Percentiles rank a stretch among this genome's conserved stretches.
phyloP scores from a whole-genome alignment of 352 stramenopile species.

The Globisporangium echinulatum region DNA sequence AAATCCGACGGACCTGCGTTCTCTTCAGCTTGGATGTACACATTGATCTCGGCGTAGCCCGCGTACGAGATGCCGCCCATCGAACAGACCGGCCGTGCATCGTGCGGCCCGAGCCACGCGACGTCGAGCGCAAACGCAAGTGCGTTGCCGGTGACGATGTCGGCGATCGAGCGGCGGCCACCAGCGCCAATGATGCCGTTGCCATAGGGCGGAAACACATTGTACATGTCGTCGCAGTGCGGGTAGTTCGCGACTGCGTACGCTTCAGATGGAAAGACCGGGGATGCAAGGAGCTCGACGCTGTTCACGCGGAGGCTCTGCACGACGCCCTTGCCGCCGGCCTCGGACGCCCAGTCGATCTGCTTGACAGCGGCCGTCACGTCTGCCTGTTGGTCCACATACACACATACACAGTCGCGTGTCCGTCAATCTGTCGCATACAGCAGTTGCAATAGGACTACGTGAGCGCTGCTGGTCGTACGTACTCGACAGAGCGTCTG shows the following conservation, averaged over 20 bases:
- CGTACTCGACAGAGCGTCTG: conserved; percentile 75
- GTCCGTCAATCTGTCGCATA: neutral
- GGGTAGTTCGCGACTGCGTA: conserved; percentile 71
- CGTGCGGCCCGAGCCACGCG: conserved; percentile 53
- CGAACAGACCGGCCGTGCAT: conserved; percentile 54
- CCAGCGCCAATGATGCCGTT: conserved; percentile 64
- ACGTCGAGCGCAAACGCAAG: conserved; percentile 49
- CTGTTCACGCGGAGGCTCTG: conserved; percentile 58
- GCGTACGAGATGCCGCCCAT: conserved; percentile 72
- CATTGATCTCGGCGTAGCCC: conserved; percentile 68
- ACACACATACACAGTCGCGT: neutral
- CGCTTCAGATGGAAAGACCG: conserved; percentile 51
- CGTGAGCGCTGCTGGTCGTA: neutral
- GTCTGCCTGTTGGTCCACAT: conserved; percentile 33
- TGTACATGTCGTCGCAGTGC: conserved; percentile 84
- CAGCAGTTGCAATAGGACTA: conserved; percentile 7
- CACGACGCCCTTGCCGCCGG: conserved; percentile 44
- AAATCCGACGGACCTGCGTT: conserved; percentile 38
- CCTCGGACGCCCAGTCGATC: conserved; percentile 59
- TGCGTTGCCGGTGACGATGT: conserved; percentile 33
- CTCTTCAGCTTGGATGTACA: conserved; percentile 80
- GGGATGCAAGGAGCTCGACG: conserved; percentile 45
- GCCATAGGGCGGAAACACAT: conserved; percentile 67
- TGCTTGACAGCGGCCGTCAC: conserved; percentile 74
- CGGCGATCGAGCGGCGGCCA: conserved; percentile 59